These are phyloP conservation scores for Austroboletus niveus DNA, from an alignment of 1,284 basidiomycete species.

Conservation along the genomic window DNA sequence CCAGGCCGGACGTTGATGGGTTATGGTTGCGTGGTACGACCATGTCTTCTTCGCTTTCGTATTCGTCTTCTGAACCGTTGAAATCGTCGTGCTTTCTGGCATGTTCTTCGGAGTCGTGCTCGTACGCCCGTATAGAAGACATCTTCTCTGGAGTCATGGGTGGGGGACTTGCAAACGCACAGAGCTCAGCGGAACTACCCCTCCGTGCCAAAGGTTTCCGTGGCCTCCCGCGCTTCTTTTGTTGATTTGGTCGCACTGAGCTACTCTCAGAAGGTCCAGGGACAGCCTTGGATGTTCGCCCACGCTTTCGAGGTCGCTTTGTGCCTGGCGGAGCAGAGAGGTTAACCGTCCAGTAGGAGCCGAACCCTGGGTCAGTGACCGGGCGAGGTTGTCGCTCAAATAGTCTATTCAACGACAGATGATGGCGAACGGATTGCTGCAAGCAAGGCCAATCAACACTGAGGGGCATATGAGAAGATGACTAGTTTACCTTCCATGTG, in stretches of 20 bases:
- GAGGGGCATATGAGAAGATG: not conserved
- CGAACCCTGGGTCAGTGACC: slow-evolving; percentile 77
- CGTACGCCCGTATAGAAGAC: slow-evolving; percentile 18
- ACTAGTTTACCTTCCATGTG: slow-evolving; percentile 67
- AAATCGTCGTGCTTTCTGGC: slow-evolving; percentile 36
- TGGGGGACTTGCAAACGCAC: slow-evolving; percentile 10
- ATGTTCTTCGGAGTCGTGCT: slow-evolving; percentile 24
- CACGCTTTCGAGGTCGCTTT: slow-evolving; percentile 76
- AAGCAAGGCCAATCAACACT: slow-evolving; percentile 2
- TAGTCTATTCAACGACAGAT: slow-evolving; percentile 73
- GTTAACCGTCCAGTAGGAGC: slow-evolving; percentile 83
- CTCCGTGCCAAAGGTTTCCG: slow-evolving; percentile 34
- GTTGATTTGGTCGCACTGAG: slow-evolving; percentile 18
- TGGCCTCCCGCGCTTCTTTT: slow-evolving; percentile 49
- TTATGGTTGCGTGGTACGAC: slow-evolving; percentile 45
- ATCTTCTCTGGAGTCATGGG: slow-evolving; percentile 2
- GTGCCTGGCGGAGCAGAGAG: slow-evolving; percentile 75
- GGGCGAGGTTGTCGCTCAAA: slow-evolving; percentile 78
- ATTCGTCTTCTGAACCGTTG: slow-evolving; percentile 43
- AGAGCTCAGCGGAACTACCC: slow-evolving; percentile 3
- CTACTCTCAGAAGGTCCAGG: slow-evolving; percentile 24
- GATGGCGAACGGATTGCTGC: slow-evolving; percentile 83
- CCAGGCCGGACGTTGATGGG: slow-evolving; percentile 32
- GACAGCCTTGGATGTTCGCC: slow-evolving; percentile 54
- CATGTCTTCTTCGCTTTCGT: slow-evolving; percentile 64